These are phyloP conservation scores for Alternaria sp. DNA, from an alignment of 2,329 filamentous ascomycete genomes.

Conservation along the genomic window DNA sequence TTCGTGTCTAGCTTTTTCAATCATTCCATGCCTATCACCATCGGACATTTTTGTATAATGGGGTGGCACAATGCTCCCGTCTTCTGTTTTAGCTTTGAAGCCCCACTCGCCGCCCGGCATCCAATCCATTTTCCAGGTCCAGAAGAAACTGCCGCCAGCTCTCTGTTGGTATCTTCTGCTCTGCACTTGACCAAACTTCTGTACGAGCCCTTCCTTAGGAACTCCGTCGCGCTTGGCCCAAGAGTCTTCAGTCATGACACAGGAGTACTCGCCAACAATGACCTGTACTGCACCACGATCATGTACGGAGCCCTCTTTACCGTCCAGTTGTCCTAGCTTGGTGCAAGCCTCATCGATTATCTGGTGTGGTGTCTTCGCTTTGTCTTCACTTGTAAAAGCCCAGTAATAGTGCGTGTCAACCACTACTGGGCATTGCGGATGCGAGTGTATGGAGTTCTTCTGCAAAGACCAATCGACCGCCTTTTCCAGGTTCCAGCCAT, in stretches of 20 bases:
- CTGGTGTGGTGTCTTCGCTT: constrained; percentile 60
- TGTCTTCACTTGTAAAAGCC: constrained; percentile 64
- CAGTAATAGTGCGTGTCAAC: constrained; percentile 69
- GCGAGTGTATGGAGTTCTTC: constrained; percentile 51
- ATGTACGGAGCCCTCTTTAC: constrained; percentile 58
- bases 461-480: constrained; percentile 57
- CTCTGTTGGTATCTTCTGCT: constrained; percentile 59
- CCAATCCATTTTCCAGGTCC: constrained; percentile 70
- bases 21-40: constrained; percentile 35
- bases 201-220: constrained; percentile 53
- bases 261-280: constrained; percentile 67
- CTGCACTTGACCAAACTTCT: constrained; percentile 60
- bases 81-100: constrained; percentile 62
- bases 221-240: constrained; percentile 53
- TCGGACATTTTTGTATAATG: constrained; percentile 36
- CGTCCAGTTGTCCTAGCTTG: constrained; percentile 58
- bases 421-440: constrained; percentile 58
- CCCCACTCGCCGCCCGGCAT: constrained; percentile 70
- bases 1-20: constrained; percentile 54
- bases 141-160: constrained; percentile 65
- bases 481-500: constrained; percentile 63
- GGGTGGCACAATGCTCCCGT: constrained; percentile 52
- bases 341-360: constrained; percentile 58
- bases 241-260: constrained; percentile 62
- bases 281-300: constrained; percentile 61